These are phyloP conservation scores for Monosporascus sp. DNA, from an alignment of 2,329 filamentous ascomycete species.

Conservation along the genomic window DNA sequence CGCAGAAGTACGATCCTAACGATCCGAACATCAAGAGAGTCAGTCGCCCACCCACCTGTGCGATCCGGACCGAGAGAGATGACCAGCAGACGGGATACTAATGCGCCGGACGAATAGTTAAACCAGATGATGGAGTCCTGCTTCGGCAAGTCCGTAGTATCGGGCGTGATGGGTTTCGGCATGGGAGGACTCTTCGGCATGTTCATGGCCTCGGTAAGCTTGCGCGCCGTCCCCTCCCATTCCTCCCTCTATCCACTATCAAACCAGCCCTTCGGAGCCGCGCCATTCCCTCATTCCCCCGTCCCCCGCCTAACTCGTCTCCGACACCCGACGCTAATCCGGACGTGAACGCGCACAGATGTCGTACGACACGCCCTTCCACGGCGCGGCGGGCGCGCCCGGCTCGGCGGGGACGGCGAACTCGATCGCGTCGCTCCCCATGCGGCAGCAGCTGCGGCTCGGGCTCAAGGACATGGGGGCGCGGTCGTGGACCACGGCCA, in stretches of 20 bases:
- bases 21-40: constrained; percentile 50
- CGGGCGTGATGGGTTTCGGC: constrained; percentile 88
- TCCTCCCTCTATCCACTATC: background rate
- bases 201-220: constrained; percentile 91
- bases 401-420: constrained; percentile 36
- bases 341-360: constrained; percentile 52
- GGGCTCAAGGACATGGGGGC: constrained; percentile 95
- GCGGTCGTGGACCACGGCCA: constrained; percentile 75
- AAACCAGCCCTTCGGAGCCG: background rate
- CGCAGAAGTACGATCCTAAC: constrained; percentile 28
- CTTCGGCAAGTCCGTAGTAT: constrained; percentile 79
- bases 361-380: constrained; percentile 94
- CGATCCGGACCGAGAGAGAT: background rate
- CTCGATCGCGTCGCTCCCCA: constrained; percentile 60
- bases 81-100: constrained; percentile 1
- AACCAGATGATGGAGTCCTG: constrained; percentile 87
- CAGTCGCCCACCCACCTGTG: constrained; percentile 15
- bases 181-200: constrained; percentile 91
- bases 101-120: constrained; percentile 49
- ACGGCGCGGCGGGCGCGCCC: constrained; percentile 30
- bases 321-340: background rate
- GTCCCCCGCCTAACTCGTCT: background rate
- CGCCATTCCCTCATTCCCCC: background rate
- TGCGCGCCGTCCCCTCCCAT: background rate
- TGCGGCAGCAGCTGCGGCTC: constrained; percentile 73